Base-by-base conservation (phyloP, 495 filamentous ascomycete species). In the Aspergillus bertholletiae region DNA sequence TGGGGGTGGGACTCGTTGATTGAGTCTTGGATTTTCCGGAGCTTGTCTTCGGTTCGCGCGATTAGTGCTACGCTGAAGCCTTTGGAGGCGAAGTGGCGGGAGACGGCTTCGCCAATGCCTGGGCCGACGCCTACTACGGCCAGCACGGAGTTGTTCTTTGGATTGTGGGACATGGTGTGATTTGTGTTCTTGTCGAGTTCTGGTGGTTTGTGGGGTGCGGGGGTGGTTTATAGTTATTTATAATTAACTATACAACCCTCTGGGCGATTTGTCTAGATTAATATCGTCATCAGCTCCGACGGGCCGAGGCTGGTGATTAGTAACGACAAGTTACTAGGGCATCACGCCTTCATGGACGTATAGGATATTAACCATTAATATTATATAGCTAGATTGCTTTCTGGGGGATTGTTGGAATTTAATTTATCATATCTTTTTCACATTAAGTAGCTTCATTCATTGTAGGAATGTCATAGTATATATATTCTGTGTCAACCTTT, bases 71-170 rank as follows among this genome's bases (percentile, higher is more conserved):
- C 63, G 54, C 49, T 30, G 57, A 59, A 69, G 37, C 61, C 59
- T 49, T 62, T 62, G 11, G 46, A 12, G 11, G 60, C 52, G 61
- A 69, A 69, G 47, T 63, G 59, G 39, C 60, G 59, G 23, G 66
- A 63, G 17, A 69, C 66, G 8, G 66, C 64, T 56, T 66, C 66
- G 35, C 63, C 66, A 30, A 69, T 69, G 17, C 66, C 64, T 8
- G 66, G 66, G 27, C 66, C 66, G 17, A 65, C 66, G 27, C 66
- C 66, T 18, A 66, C 61, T 22, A 69, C 59, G 24, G 64, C 66
- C 37, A 69, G 57, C 30, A 69, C 66, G 37, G 61, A 57, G 23
- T 60, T 66, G 20, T 46, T 44, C 20, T 39, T 2, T 1, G 54
- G 53, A 21, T 69, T 69, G 30, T 44, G 40, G n/a, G 63, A 56